These are phyloP conservation scores for Alternaria triticina DNA, from an alignment of 2,329 filamentous ascomycete genomes.

Conservation along the genomic window DNA sequence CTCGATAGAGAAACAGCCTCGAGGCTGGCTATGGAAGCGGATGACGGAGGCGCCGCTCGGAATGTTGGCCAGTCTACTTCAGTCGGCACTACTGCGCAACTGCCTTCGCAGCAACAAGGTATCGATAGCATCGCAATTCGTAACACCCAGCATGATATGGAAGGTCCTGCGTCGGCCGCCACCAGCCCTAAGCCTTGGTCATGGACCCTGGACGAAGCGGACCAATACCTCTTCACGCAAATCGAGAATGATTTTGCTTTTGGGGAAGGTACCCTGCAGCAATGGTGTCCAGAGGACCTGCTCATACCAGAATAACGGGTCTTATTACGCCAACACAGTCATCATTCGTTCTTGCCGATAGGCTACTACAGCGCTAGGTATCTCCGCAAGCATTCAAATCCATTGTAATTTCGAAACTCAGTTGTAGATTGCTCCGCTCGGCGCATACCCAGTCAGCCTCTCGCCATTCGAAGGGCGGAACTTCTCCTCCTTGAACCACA, in stretches of 20 bases:
- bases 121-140: not conserved
- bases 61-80: conserved; percentile 12
- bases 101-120: conserved; percentile 5
- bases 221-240: conserved; percentile 40
- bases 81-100: conserved; percentile 6
- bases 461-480: conserved; percentile 51
- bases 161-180: conserved; percentile 13
- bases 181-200: conserved; percentile 30
- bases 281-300: conserved; percentile 29
- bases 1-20: conserved; percentile 55
- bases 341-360: not conserved
- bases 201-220: conserved; percentile 38
- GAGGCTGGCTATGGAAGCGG: conserved; percentile 41
- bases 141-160: not conserved
- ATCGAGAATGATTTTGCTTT: conserved; percentile 42
- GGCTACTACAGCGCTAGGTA: not conserved
- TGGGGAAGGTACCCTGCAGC: conserved; percentile 33
- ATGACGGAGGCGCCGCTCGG: conserved; percentile 27
- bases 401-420: not conserved
- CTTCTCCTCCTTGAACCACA: conserved; percentile 55
- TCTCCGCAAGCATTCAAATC: not conserved
- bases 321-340: not conserved
- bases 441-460: conserved; percentile 50
- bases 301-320: not conserved
- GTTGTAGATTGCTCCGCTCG: conserved; percentile 20